Base-by-base conservation (phyloP, 495 filamentous ascomycete species). In the Lasiosphaeris hirsuta region DNA sequence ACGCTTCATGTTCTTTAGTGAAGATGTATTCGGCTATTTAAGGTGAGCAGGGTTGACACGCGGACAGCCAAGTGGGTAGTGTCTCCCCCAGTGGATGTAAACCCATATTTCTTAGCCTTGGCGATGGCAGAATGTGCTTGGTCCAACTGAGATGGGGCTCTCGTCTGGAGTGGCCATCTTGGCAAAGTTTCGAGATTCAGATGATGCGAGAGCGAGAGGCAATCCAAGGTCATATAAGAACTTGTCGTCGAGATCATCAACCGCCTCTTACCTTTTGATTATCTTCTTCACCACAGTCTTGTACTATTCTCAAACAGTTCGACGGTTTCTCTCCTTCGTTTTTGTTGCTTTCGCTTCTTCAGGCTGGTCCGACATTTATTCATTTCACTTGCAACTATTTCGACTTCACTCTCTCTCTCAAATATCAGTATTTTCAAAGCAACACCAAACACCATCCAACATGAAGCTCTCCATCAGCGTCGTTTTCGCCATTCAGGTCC, bases 401-500 rank as follows among this genome's bases (percentile, higher is more conserved):
- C 30, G 35, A 51, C 43, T 15, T 18, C 8, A 2, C 49, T 51
- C 35, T 34, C 48, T 41, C 23, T 34, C n/a, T n/a, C n/a, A n/a
- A n/a, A n/a, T n/a, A n/a, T 36, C 56, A 43, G 39, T 23, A 50
- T 35, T 30, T 10, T 38, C 17, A 9, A 38, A n/a, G 30, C 34
- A 44, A 30, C 37, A 3, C n/a, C 45, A 45, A 35, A 6, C 34
- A 7, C 10, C 19, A 13, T 49, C n/a, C 61, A 68, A 19, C 11
- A 66, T 70, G 63, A 68, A 64, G 65, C 34, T 68, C 38, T 51
- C 61, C 17, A 23, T 11, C 55, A 62, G 44, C 44, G 46, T 68
- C 42, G 10, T 68, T 15, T 18, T 68, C 33, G 66, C 65, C 54
- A 33, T 59, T 33, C 63, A 69, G 61, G 59, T 50, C 14, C 43